A percentile compares a stretch with the other conserved stretches of the same genome.
phyloP scores from a whole-genome alignment of 345 rosid species.

The Triadica sebifera region DNA sequence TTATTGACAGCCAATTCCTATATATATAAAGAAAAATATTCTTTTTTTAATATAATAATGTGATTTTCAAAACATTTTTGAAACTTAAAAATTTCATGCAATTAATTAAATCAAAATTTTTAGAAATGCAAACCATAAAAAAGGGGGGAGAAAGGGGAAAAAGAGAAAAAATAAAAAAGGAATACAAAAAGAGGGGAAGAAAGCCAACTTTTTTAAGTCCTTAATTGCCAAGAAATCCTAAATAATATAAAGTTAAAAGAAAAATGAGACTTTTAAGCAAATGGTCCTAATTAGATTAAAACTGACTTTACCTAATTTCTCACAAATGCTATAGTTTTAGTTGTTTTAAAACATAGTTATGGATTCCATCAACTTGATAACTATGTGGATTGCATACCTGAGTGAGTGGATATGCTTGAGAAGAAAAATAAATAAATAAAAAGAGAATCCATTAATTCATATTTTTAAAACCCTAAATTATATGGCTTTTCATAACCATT shows the following conservation, averaged over 20 bases:
- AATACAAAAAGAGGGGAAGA: neutral
- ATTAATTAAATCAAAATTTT: neutral
- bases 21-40: too few relatives aligned
- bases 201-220: conserved; percentile 8
- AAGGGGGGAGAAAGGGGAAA: neutral
- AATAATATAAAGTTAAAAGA: neutral
- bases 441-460: neutral
- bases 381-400: conserved; percentile 15
- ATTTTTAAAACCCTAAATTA: neutral
- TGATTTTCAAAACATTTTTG: neutral
- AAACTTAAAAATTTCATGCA: neutral
- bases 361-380: conserved; percentile 12
- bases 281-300: neutral
- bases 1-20: neutral
- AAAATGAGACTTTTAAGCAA: neutral
- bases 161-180: neutral
- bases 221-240: conserved; percentile 22
- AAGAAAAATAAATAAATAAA: neutral
- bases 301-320: conserved; percentile 13
- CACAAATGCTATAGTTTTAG: neutral
- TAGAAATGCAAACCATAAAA: neutral
- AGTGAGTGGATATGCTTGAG: conserved; percentile 5
- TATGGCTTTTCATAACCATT: neutral
- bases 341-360: neutral
- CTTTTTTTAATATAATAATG: neutral